Evolutionary conservation across 1,284 basidiomycete genomes (phyloP).

Genomic region (Farysia itapuensis): DNA sequence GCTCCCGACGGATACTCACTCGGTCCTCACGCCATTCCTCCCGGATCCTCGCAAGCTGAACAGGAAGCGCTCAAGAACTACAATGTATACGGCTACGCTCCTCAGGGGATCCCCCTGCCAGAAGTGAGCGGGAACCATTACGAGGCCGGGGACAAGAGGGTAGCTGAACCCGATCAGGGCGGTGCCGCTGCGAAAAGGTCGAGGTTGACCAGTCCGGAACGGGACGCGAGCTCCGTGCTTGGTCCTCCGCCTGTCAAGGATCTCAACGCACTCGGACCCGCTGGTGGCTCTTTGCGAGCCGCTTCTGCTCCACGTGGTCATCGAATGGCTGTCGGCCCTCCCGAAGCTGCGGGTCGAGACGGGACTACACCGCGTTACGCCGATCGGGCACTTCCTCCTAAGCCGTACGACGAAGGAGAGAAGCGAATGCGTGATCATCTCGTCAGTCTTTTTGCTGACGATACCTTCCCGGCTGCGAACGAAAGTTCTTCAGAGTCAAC

Average conservation of each 20-base stretch:
- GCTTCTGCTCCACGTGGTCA: constrained; percentile 39
- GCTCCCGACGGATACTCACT: constrained; percentile 1
- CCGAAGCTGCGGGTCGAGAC: constrained; percentile 25
- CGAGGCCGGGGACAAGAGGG: constrained; percentile 16
- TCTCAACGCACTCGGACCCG: constrained; percentile 50
- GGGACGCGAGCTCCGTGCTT: constrained; percentile 9
- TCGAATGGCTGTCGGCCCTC: constrained; percentile 36
- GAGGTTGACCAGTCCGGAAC: constrained; percentile 21
- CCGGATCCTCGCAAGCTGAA: constrained; percentile 41
- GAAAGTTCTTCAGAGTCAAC: neutral
- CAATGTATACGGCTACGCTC: constrained; percentile 46
- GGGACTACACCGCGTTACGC: constrained; percentile 49
- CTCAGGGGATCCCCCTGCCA: constrained; percentile 44
- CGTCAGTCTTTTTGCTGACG: constrained; percentile 53
- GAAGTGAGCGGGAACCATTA: neutral
- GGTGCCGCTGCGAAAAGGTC: constrained; percentile 24
- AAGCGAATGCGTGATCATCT: constrained; percentile 50
- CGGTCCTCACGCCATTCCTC: constrained; percentile 37
- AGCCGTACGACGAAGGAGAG: constrained; percentile 53
- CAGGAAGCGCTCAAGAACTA: constrained; percentile 43
- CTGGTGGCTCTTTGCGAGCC: constrained; percentile 42
- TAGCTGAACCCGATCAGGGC: constrained; percentile 7
- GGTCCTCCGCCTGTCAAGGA: constrained; percentile 54
- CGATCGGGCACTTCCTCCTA: constrained; percentile 48
- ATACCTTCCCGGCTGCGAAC: constrained; percentile 14